A percentile compares a stretch with the other conserved stretches of the same genome.
Conservation (phyloP, 1,139 yeast species). For the Geotrichum aggregatum region DNA sequence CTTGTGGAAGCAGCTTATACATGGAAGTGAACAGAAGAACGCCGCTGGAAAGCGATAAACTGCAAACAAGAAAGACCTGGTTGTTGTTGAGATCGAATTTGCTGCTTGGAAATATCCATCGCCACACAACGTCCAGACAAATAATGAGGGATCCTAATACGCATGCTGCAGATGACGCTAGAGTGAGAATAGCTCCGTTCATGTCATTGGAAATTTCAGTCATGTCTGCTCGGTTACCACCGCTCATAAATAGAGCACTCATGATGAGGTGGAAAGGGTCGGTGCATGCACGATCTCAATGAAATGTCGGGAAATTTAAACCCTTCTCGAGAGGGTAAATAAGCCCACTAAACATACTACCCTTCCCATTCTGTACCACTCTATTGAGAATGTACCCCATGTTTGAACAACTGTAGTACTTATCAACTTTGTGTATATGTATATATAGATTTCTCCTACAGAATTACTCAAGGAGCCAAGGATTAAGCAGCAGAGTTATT, state of each 20-base stretch:
- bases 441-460: no score
- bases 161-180: constrained; percentile 56
- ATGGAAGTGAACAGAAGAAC: constrained; percentile 63
- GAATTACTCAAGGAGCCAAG: no score
- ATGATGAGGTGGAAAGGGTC: constrained; percentile 50
- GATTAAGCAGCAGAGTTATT: neutral
- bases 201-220: constrained; percentile 32
- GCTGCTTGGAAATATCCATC: constrained; percentile 37
- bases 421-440: no score
- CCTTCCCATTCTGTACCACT: no score
- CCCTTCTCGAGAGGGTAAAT: constrained; percentile 1
- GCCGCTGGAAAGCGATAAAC: constrained; percentile 73
- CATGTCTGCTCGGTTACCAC: constrained; percentile 43
- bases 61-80: constrained; percentile 57
- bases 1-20: constrained; percentile 68
- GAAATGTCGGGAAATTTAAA: neutral
- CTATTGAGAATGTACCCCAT: no score
- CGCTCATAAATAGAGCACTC: constrained; percentile 69
- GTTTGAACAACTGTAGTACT: no score
- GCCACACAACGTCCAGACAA: constrained; percentile 49
- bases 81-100: constrained; percentile 55
- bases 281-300: no score
- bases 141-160: constrained; percentile 56
- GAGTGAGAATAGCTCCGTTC: constrained; percentile 57
- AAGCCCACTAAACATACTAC: no score